Evolutionary conservation across 164 flowering plant genomes (phyloP), one percentile per base, ranked within the genome.

Genomic region (Magnolia kwangsiensis): DNA sequence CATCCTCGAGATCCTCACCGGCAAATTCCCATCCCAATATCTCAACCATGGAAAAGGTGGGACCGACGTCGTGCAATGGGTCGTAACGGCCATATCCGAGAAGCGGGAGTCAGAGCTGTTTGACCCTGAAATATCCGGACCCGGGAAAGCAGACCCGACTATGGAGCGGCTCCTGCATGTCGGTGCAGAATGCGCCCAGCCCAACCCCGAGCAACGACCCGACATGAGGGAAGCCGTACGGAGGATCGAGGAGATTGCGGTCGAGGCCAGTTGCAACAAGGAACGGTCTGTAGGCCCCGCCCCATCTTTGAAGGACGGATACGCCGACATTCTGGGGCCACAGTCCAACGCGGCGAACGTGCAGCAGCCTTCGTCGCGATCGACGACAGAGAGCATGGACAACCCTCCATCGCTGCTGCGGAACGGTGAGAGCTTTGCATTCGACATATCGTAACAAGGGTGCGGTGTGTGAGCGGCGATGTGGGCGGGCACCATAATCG

Each of bases 21-120:
- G 98, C 1, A 96, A 96, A 71, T 93, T 88, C 74, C 99, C 98
- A 1, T 86, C 93, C 18, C 97, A 93, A 69, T 96, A 96, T 79
- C 87, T 86, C 24, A 85, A 70, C 81, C 85, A 88, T 37, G 90
- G 90, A 23, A 90, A 90, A 19, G 97, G 97, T 1, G 99, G 99
- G 11, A 93, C 87, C 0, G 95, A 96, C 70, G 83, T 96, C 0
- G 93, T 92, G 16, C 88, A 92, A 69, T 96, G 95, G 99, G 97
- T 81, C 1, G 64, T 72, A 24, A 77, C 89, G 0, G 86, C 92
- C 0, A 79, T 88, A 11, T 9, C 78, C 0, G 91, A 92, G 77
- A 66, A 78, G 2, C 83, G 81, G 67, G 92, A 80, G 49, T 61
- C 69, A 3, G 96, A 95, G 63, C 66, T 90, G 61, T 80, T 91